Evolutionary conservation across 805 yeast genomes (phyloP).

Genomic region (Danielia reshetovae): DNA sequence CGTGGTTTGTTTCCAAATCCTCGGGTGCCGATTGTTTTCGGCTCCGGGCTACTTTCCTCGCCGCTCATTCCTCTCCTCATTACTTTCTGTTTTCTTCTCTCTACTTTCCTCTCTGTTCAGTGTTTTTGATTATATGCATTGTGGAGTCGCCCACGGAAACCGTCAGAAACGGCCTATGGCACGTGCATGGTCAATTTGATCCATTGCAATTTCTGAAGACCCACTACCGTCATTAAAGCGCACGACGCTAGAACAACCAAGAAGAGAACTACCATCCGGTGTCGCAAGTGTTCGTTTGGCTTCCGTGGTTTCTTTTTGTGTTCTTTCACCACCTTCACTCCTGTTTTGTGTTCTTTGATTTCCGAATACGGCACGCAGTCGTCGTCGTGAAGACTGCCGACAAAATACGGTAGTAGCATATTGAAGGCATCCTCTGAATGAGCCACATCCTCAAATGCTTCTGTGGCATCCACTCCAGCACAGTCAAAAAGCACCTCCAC

Average conservation of each 20-base stretch:
- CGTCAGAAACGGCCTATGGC: background rate
- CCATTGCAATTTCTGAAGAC: slow-evolving; percentile 15
- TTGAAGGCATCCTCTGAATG: slow-evolving; percentile 16
- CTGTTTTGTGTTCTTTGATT: no score
- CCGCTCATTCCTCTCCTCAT: no score
- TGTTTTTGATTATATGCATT: no score
- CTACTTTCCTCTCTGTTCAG: no score
- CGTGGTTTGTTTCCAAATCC: background rate
- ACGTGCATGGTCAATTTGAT: slow-evolving; percentile 6
- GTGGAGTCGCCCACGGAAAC: no score
- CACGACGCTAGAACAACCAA: slow-evolving; percentile 8
- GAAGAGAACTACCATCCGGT: background rate
- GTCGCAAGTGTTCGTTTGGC: background rate
- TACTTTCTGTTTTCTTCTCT: no score
- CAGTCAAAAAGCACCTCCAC: slow-evolving; percentile 71
- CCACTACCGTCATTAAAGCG: slow-evolving; percentile 8
- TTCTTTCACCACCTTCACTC: background rate
- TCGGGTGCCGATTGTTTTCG: background rate
- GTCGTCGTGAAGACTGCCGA: slow-evolving; percentile 8
- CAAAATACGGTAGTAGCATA: slow-evolving; percentile 14
- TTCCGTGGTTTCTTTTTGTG: background rate
- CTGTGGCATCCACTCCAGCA: slow-evolving; percentile 76
- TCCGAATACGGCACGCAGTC: slow-evolving; percentile 2
- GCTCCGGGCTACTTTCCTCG: no score
- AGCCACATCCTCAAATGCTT: slow-evolving; percentile 48